Evolutionary conservation across 1,284 basidiomycete genomes (phyloP).

Genomic region (Pholiota adiposa): DNA sequence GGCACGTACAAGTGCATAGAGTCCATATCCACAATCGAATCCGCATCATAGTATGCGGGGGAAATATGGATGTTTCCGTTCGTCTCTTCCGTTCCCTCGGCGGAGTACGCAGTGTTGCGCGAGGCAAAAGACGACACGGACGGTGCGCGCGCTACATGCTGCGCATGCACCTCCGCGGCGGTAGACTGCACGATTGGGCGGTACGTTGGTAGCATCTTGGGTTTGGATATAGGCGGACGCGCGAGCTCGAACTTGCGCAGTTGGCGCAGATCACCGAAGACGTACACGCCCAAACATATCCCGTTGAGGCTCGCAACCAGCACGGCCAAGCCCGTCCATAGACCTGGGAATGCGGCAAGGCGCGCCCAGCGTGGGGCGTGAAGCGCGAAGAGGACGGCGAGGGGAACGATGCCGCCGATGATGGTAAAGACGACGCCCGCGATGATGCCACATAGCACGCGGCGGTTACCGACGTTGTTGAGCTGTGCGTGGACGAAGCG

Average conservation of each 20-base stretch:
- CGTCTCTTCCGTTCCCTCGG: conserved; percentile 4
- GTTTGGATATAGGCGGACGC: conserved; percentile 62
- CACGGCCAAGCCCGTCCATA: conserved; percentile 71
- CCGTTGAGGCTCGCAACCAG: conserved; percentile 69
- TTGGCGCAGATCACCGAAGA: conserved; percentile 82
- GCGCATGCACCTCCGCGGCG: neutral
- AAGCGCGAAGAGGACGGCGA: conserved; percentile 51
- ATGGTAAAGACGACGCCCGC: conserved; percentile 54
- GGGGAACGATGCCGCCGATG: conserved; percentile 53
- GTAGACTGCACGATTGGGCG: neutral
- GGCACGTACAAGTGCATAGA: conserved; percentile 41
- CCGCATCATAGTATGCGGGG: conserved; percentile 63
- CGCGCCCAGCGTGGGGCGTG: conserved; percentile 57
- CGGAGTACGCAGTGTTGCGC: conserved; percentile 9
- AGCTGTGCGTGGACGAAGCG: conserved; percentile 72
- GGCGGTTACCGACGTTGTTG: conserved; percentile 75
- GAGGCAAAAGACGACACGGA: neutral
- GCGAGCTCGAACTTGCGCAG: conserved; percentile 76
- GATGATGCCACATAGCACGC: conserved; percentile 70
- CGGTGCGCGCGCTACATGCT: neutral
- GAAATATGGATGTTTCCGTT: conserved; percentile 58
- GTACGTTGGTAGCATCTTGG: conserved; percentile 39
- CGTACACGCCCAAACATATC: conserved; percentile 72
- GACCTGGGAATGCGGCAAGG: conserved; percentile 63
- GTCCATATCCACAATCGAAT: conserved; percentile 51